These are phyloP conservation scores for Dendrobium chrysotoxum DNA, from an alignment of 106 monocot species.

Conservation along the genomic window DNA sequence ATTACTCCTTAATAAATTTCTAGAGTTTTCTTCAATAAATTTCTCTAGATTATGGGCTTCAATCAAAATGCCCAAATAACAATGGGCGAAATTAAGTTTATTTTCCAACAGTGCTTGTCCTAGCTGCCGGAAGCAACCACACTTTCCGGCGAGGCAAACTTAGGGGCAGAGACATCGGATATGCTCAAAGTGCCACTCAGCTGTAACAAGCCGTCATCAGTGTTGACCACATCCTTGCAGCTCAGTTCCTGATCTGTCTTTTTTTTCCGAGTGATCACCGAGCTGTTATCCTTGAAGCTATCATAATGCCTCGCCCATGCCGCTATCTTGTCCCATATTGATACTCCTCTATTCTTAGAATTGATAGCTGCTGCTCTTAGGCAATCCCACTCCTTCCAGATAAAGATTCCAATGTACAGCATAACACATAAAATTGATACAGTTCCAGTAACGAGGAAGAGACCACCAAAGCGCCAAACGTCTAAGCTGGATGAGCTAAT, in stretches of 20 bases:
- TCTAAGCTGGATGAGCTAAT: slow-evolving; percentile 36
- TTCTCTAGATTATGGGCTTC: too few species aligned
- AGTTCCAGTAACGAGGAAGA: slow-evolving; percentile 68
- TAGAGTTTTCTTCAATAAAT: too few species aligned
- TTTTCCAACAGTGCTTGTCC: too few species aligned
- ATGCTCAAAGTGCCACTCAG: too few species aligned
- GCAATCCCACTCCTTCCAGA: slow-evolving; percentile 13
- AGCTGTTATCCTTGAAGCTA: slow-evolving; percentile 9
- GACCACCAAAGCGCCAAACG: slow-evolving; percentile 48
- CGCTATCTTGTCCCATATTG: slow-evolving; percentile 4
- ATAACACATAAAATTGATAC: slow-evolving; percentile 36
- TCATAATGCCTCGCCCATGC: slow-evolving; percentile 14
- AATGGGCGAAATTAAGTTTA: too few species aligned
- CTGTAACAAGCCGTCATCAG: too few species aligned
- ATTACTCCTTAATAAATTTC: too few species aligned
- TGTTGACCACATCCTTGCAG: background rate
- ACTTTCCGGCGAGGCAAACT: too few species aligned
- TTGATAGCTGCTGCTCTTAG: slow-evolving; percentile 7
- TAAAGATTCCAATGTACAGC: slow-evolving; percentile 25
- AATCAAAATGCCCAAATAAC: too few species aligned
- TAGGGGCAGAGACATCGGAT: too few species aligned
- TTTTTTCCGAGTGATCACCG: background rate
- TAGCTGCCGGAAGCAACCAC: too few species aligned
- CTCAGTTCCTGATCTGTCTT: background rate
- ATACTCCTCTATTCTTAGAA: background rate